Conservation (phyloP, 1,139 yeast species). For the Wickerhamomyces sp. region DNA sequence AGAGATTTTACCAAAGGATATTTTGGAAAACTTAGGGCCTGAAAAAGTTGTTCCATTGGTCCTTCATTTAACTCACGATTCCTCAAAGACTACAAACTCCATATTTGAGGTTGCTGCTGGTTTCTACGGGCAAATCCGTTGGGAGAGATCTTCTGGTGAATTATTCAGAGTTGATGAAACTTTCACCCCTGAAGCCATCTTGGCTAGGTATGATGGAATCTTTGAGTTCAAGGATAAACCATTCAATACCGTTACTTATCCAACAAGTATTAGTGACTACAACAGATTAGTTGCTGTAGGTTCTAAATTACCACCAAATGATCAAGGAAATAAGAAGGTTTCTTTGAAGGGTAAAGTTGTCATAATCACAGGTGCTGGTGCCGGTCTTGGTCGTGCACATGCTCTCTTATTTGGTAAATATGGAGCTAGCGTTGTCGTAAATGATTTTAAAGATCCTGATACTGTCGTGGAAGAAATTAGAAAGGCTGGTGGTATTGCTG, state of each 20-base stretch:
- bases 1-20: conserved; percentile 77
- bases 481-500: conserved; percentile 74
- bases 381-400: conserved; percentile 91
- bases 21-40: conserved; percentile 76
- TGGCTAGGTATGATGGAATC: conserved; percentile 62
- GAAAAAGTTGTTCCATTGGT: conserved; percentile 91
- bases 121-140: conserved; percentile 82
- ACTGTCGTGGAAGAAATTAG: conserved; percentile 75
- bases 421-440: conserved; percentile 94
- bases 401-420: conserved; percentile 80
- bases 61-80: conserved; percentile 69
- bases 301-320: conserved; percentile 42
- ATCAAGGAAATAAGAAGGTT: conserved; percentile 47
- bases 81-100: conserved; percentile 55
- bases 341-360: conserved; percentile 82
- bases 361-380: conserved; percentile 92
- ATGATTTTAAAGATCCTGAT: conserved; percentile 78
- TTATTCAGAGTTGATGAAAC: conserved; percentile 73
- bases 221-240: conserved; percentile 57
- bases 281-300: conserved; percentile 50
- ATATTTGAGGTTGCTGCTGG: conserved; percentile 95
- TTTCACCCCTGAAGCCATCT: conserved; percentile 83
- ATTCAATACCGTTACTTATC: conserved; percentile 57
- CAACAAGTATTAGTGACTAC: conserved; percentile 59
- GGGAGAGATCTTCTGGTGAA: conserved; percentile 92